Conservation (phyloP, 2,329 filamentous ascomycete species). For the Calonectria crousiana region DNA sequence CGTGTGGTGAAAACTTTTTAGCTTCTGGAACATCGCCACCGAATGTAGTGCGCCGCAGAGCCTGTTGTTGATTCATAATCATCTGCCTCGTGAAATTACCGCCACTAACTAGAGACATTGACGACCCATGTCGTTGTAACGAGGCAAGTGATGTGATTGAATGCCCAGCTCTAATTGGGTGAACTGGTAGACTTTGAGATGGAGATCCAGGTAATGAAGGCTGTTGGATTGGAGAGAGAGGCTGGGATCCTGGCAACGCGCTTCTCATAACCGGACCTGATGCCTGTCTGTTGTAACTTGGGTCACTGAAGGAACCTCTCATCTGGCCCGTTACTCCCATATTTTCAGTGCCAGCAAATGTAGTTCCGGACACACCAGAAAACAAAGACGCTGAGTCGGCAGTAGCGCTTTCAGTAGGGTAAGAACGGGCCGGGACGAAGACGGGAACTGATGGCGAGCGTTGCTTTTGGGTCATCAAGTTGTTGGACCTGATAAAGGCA, state of each 20-base stretch:
- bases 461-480: constrained; percentile 55
- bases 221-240: constrained; percentile 34
- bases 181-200: constrained; percentile 30
- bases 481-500: constrained; percentile 70
- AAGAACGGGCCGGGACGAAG: constrained; percentile 38
- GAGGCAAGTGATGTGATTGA: constrained; percentile 41
- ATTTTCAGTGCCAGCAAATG: constrained; percentile 47
- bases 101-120: constrained; percentile 33
- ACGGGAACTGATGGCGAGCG: constrained; percentile 37
- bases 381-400: constrained; percentile 46
- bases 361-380: constrained; percentile 50
- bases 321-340: constrained; percentile 34
- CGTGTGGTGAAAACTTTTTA: constrained; percentile 61
- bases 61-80: constrained; percentile 60
- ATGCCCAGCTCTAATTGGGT: constrained; percentile 36
- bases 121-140: constrained; percentile 36
- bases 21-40: constrained; percentile 54
- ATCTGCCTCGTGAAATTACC: constrained; percentile 54
- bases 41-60: constrained; percentile 54
- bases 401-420: constrained; percentile 33
- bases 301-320: constrained; percentile 37
- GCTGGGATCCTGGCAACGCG: constrained; percentile 33
- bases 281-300: constrained; percentile 32
- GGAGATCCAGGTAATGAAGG: constrained; percentile 38
- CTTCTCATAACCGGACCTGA: constrained; percentile 22